phyloP scores from a whole-genome alignment of 305 asterid species.

The Fraxinus latifolia region DNA sequence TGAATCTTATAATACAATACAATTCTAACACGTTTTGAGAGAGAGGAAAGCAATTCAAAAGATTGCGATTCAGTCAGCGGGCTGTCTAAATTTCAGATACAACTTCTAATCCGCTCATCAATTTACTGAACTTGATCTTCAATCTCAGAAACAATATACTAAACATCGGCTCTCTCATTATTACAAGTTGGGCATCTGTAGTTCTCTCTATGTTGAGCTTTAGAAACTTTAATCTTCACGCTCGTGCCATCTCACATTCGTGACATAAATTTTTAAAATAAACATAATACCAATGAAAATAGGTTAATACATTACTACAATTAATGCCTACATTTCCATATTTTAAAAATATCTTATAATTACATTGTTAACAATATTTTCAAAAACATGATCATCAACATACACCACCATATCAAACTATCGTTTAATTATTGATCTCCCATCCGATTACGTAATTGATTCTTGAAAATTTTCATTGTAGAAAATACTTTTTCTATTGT shows the following conservation, averaged over 20 bases:
- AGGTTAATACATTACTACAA: too few relatives aligned
- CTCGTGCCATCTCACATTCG: conserved; percentile 31
- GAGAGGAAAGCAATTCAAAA: background rate
- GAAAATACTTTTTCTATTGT: too few relatives aligned
- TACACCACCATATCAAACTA: too few relatives aligned
- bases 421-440: too few relatives aligned
- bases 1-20: background rate
- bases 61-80: background rate
- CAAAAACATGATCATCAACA: too few relatives aligned
- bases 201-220: conserved; percentile 52
- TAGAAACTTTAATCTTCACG: conserved; percentile 50
- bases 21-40: background rate
- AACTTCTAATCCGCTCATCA: background rate
- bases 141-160: background rate
- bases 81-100: background rate
- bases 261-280: too few relatives aligned
- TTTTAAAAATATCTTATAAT: too few relatives aligned
- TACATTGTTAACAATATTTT: too few relatives aligned
- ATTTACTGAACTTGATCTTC: background rate
- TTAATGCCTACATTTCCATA: too few relatives aligned
- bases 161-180: conserved; percentile 33
- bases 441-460: too few relatives aligned
- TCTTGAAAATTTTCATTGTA: too few relatives aligned
- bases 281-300: too few relatives aligned
- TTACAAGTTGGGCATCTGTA: conserved; percentile 50